A percentile compares a stretch with the other conserved stretches of the same genome.
These are phyloP conservation scores for Talaromyces sp. DNA, from an alignment of 2,329 filamentous ascomycete genomes.

Conservation along the genomic window DNA sequence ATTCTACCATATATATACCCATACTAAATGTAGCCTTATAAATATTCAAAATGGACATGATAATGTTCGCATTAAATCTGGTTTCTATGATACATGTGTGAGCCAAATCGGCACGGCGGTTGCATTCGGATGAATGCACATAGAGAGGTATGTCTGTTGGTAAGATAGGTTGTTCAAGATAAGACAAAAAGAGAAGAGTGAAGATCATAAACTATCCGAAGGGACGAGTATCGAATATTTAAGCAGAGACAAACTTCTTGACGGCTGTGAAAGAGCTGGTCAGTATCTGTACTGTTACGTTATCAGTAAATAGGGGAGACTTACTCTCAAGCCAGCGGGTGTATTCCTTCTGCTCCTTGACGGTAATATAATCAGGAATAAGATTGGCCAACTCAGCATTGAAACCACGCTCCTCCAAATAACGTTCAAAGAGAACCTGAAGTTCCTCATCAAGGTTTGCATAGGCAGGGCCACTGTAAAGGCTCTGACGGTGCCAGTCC, in stretches of 20 bases:
- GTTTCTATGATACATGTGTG: conserved; percentile 20
- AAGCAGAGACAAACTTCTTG: conserved; percentile 79
- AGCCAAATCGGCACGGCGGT: background rate
- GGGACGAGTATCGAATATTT: conserved; percentile 22
- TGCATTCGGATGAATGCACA: background rate
- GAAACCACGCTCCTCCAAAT: conserved; percentile 91
- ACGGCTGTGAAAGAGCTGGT: conserved; percentile 55
- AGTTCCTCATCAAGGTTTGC: conserved; percentile 94
- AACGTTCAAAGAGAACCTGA: conserved; percentile 86
- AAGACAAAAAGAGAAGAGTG: conserved; percentile 5
- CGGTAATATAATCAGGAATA: conserved; percentile 92
- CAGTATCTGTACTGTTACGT: conserved; percentile 22
- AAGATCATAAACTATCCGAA: background rate
- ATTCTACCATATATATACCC: background rate
- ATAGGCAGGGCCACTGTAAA: conserved; percentile 91
- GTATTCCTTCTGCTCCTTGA: conserved; percentile 99
- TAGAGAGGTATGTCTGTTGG: background rate
- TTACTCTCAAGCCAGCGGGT: conserved; percentile 76
- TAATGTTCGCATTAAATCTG: conserved; percentile 13
- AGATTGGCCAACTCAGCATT: conserved; percentile 83
- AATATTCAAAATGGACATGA: background rate
- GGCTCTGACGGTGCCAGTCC: conserved; percentile 70
- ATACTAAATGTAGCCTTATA: background rate
- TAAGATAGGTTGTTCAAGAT: background rate
- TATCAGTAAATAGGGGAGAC: conserved; percentile 23